Conservation (phyloP, 2,329 filamentous ascomycete species). For the Beauveria sp. region DNA sequence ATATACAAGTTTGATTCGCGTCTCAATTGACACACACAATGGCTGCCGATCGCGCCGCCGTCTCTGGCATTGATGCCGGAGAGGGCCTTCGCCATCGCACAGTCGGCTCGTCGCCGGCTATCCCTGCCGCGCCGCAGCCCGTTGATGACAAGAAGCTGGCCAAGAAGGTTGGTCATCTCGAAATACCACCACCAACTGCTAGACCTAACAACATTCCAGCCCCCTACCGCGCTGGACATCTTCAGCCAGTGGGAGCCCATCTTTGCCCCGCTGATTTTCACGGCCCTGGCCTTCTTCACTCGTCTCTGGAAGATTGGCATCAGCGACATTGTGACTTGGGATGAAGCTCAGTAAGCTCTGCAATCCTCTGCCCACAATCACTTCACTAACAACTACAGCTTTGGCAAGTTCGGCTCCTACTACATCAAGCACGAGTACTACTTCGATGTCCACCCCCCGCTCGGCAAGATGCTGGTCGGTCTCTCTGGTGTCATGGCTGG, state of each 20-base stretch:
- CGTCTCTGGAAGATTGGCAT: slow-evolving; percentile 63
- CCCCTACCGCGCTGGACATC: slow-evolving; percentile 52
- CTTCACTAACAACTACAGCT: slow-evolving; percentile 41
- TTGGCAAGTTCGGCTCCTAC: slow-evolving; percentile 97
- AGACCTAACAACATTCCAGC: slow-evolving; percentile 21
- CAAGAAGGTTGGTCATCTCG: slow-evolving; percentile 41
- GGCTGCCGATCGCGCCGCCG: slow-evolving; percentile 48
- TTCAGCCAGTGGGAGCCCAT: slow-evolving; percentile 58
- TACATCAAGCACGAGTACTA: slow-evolving; percentile 99
- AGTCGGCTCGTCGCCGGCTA: slow-evolving; percentile 29
- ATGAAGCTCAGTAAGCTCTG: slow-evolving; percentile 52
- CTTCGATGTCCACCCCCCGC: slow-evolving; percentile 83
- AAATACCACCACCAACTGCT: background rate
- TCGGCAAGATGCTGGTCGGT: slow-evolving; percentile 97
- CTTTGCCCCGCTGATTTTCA: slow-evolving; percentile 54
- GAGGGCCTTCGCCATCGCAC: slow-evolving; percentile 51
- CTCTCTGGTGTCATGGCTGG: slow-evolving; percentile 92
- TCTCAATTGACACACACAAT: slow-evolving; percentile 26
- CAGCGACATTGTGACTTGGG: slow-evolving; percentile 60
- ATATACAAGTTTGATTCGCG: background rate
- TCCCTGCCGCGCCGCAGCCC: slow-evolving; percentile 32
- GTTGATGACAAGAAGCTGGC: slow-evolving; percentile 49
- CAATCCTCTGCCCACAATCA: slow-evolving; percentile 13
- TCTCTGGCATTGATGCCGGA: slow-evolving; percentile 52
- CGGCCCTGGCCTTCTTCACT: slow-evolving; percentile 56